Base-by-base conservation (phyloP, 257 asterid species). In the Anisodus tanguticus region DNA sequence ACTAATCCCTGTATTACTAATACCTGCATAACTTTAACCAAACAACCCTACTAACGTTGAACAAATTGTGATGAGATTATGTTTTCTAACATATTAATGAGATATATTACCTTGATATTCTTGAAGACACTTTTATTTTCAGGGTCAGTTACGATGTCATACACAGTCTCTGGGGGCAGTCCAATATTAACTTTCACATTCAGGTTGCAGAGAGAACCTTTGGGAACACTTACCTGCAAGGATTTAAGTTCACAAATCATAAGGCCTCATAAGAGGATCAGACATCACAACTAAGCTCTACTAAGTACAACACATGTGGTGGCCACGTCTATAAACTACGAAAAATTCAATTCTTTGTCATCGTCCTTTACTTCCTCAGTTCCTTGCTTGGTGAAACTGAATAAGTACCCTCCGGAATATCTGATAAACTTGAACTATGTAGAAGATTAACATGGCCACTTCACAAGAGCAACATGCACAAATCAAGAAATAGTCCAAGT, bases 51-150 rank as follows among this genome's bases (percentile, higher is more conserved):
- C 35, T 31, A 31, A 31, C 35, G 35, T 31, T 31, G 35, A 31
- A 31, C 26, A 57, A 15, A 9, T 17, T 79, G 53, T 6, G 55
- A 26, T 26, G 43, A 26, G 6, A 41, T 15, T 2, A 22, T 45
- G 82, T 12, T 3, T 57, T 63, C 54, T 0, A 58, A 85, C 54
- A 72, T 70, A 39, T 71, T 35, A 26, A 69, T n/a, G 79, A 83
- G 63, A 31, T 53, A 43, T 51, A 6, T 54, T 83, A 93, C 99
- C 98, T 94, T 92, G 26, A 96, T 93, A 89, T 93, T 96, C 85
- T 94, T 96, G 94, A 96, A 96, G 81, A 96, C 99, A 83, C 98
- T 89, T 89, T 82, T 91, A 64, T 94, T 96, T 77, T 96, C 97
- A 45, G 99, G 98, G 86, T 96, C 98, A 8, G 89, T 96, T 80